Evolutionary conservation across 2,329 filamentous ascomycete genomes (phyloP).

Genomic region (Raffaelea ambrosiae): DNA sequence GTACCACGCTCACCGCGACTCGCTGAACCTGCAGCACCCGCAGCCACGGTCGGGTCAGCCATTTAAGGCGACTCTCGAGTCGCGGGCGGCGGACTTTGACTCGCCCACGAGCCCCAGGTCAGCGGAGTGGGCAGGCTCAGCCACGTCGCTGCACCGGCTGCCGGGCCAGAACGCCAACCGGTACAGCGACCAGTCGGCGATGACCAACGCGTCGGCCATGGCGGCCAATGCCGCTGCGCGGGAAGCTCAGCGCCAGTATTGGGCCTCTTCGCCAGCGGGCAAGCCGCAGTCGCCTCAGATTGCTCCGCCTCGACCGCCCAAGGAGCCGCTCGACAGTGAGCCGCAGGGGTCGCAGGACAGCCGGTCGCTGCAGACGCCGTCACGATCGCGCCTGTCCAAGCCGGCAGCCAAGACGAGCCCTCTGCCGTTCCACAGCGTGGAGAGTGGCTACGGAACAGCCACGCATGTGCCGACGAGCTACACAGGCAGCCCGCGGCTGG

Average conservation of each 20-base stretch:
- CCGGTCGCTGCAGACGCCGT: no score
- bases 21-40: constrained; percentile 69
- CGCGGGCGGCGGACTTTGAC: constrained; percentile 58
- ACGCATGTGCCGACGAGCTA: constrained; percentile 33
- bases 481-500: constrained; percentile 42
- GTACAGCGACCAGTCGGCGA: constrained; percentile 37
- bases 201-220: constrained; percentile 1
- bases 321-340: constrained; percentile 40
- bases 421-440: constrained; percentile 46
- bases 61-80: constrained; percentile 66
- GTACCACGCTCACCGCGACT: constrained; percentile 75
- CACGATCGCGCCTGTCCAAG: neutral
- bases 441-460: constrained; percentile 43
- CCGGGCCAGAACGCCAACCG: constrained; percentile 34
- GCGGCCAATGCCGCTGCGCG: neutral
- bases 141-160: constrained; percentile 48
- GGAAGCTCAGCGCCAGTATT: constrained; percentile 32
- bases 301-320: constrained; percentile 50
- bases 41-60: constrained; percentile 67
- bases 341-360: no score
- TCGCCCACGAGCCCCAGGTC: constrained; percentile 51
- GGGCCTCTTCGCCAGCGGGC: constrained; percentile 33
- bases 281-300: constrained; percentile 16
- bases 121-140: constrained; percentile 54
- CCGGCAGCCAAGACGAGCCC: constrained; percentile 38